Percentiles rank a stretch among this genome's conserved stretches.
These are phyloP conservation scores for Viridothelium virens DNA, from an alignment of 495 filamentous ascomycete species.

Conservation along the genomic window DNA sequence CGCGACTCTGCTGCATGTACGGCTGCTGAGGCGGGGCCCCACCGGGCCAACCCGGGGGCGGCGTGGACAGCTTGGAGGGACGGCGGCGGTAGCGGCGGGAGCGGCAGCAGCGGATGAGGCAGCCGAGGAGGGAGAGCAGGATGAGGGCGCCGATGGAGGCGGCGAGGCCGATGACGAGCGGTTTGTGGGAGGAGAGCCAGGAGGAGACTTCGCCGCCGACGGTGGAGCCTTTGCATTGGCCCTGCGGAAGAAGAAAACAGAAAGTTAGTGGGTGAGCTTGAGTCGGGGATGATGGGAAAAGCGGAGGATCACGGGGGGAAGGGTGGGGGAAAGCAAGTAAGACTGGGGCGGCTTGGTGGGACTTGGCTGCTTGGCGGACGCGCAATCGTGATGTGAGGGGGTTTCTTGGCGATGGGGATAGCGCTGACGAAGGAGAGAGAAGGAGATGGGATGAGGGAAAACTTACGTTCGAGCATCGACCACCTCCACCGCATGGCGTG, in stretches of 20 bases:
- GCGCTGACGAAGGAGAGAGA: not conserved
- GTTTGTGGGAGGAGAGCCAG: constrained; percentile 41
- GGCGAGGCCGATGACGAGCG: constrained; percentile 38
- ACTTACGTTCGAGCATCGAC: constrained; percentile 60
- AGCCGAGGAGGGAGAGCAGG: constrained; percentile 34
- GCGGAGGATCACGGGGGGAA: not conserved
- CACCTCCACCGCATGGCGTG: constrained; percentile 75
- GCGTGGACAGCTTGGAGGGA: constrained; percentile 9
- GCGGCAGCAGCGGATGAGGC: constrained; percentile 30
- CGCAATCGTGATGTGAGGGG: not conserved
- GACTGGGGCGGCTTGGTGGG: not conserved
- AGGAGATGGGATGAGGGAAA: constrained; percentile 1
- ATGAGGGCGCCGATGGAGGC: constrained; percentile 36
- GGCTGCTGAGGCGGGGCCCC: not conserved
- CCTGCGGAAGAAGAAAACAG: constrained; percentile 26
- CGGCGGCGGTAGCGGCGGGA: constrained; percentile 13
- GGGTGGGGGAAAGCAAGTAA: not conserved
- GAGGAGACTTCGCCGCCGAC: constrained; percentile 35
- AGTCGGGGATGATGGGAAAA: not conserved
- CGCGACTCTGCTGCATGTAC: not conserved
- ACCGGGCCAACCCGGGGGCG: not conserved
- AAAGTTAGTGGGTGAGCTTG: constrained; percentile 1
- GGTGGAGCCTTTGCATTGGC: constrained; percentile 36
- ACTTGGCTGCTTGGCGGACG: not conserved
- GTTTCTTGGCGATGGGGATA: not conserved